phyloP scores from a whole-genome alignment of 805 yeast genomes.

The Pichia pseudocactophila region DNA sequence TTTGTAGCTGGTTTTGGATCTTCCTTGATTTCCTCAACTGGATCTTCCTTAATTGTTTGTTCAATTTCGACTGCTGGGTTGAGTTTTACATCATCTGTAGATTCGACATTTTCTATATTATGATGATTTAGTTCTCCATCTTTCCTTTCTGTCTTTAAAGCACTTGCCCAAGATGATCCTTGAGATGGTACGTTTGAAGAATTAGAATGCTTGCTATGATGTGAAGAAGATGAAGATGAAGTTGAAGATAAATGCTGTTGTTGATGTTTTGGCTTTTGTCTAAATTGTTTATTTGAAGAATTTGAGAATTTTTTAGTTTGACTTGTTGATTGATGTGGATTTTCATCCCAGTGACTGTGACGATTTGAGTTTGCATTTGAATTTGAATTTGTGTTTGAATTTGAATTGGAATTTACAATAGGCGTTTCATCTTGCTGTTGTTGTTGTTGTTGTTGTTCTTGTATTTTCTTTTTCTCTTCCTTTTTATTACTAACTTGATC shows the following conservation, averaged over 20 bases:
- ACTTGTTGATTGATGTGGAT: background rate
- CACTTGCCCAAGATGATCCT: conserved; percentile 29
- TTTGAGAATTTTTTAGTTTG: background rate
- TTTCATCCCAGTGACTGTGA: conserved; percentile 9
- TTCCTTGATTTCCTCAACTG: background rate
- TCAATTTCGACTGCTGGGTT: background rate
- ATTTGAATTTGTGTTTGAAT: conserved; percentile 5
- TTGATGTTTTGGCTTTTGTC: conserved; percentile 6
- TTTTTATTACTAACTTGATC: conserved; percentile 70
- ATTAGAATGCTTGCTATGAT: background rate
- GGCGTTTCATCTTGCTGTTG: conserved; percentile 9
- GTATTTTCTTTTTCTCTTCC: conserved; percentile 19
- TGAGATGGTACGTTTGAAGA: conserved; percentile 13
- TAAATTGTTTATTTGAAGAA: conserved; percentile 4
- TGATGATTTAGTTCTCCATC: conserved; percentile 6
- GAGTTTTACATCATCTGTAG: background rate
- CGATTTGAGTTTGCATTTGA: conserved; percentile 3
- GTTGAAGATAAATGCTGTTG: background rate
- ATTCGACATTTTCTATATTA: too few species aligned
- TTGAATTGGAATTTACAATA: conserved; percentile 3
- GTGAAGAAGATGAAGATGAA: conserved; percentile 9
- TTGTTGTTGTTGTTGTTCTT: conserved; percentile 15
- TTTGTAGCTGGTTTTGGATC: conserved; percentile 1
- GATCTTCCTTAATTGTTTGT: background rate
- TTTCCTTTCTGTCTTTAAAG: conserved; percentile 16